Conservation (phyloP, 140 eudicot genomes). For the Anethum foeniculum region DNA sequence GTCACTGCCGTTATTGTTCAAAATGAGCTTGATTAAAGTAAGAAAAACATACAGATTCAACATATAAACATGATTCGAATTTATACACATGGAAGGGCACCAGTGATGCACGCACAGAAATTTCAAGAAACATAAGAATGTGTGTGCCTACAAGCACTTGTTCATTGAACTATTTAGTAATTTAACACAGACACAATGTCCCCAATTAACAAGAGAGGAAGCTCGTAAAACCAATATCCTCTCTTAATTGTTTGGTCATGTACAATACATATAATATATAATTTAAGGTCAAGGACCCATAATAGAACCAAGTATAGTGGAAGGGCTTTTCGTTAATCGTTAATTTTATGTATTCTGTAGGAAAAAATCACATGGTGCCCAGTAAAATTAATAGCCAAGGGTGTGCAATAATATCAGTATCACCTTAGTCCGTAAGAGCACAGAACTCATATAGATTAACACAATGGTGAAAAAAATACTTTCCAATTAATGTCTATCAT, state of each 20-base stretch:
- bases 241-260: not conserved
- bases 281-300: not conserved
- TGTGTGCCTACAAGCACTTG: not conserved
- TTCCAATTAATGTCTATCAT: not conserved
- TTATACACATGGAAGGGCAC: not conserved
- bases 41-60: not conserved
- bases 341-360: not conserved
- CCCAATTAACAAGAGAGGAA: not conserved
- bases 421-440: not conserved
- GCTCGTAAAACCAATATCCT: not conserved
- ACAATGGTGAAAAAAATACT: not conserved
- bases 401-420: not conserved
- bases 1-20: slow-evolving; percentile 43
- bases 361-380: not conserved
- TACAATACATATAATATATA: not conserved
- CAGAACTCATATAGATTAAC: not conserved
- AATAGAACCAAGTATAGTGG: not conserved
- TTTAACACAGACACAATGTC: not conserved
- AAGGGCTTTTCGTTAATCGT: not conserved
- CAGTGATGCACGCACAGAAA: not conserved
- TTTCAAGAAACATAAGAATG: not conserved
- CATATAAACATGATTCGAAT: not conserved
- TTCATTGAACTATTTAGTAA: not conserved
- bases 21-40: not conserved
- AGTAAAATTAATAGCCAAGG: not conserved